Conservation (phyloP, 352 stramenopile genomes). For the Pythium aphanidermatum region DNA sequence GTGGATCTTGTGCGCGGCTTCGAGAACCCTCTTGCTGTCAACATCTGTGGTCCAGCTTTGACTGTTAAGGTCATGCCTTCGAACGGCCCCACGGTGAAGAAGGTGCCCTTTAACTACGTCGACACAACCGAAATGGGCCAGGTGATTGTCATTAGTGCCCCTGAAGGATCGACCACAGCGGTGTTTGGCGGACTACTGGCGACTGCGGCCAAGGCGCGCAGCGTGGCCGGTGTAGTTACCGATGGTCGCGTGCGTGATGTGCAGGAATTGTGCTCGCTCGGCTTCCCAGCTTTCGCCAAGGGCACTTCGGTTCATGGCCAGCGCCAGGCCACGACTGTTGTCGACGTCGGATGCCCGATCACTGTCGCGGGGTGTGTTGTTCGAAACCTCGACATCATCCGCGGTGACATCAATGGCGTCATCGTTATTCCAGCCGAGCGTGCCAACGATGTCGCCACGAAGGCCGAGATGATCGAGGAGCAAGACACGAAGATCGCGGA, state of each 20-base stretch:
- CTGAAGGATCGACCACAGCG: constrained; percentile 35
- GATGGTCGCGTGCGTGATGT: constrained; percentile 73
- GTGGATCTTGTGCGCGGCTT: constrained; percentile 64
- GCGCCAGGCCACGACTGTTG: constrained; percentile 49
- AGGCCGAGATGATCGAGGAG: constrained; percentile 73
- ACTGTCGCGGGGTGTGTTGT: constrained; percentile 72
- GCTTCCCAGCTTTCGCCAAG: constrained; percentile 61
- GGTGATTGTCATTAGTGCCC: constrained; percentile 74
- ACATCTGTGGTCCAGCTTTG: constrained; percentile 71
- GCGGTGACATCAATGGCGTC: constrained; percentile 76
- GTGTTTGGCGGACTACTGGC: constrained; percentile 73
- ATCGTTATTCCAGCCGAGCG: constrained; percentile 70
- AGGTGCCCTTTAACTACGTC: constrained; percentile 73
- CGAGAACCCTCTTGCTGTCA: constrained; percentile 42
- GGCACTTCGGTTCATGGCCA: constrained; percentile 73
- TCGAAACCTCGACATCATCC: constrained; percentile 74
- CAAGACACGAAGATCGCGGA: constrained; percentile 75
- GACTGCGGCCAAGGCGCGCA: constrained; percentile 61
- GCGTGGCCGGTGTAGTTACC: constrained; percentile 58
- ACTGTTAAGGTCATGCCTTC: constrained; percentile 72
- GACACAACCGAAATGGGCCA: constrained; percentile 68
- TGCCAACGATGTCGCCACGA: constrained; percentile 58
- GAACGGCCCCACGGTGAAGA: constrained; percentile 51
- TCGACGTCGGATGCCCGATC: constrained; percentile 60
- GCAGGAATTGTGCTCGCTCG: constrained; percentile 59